Conservation (phyloP, 371 early-diverging fungal genomes). For the Mucor lusitanicus region DNA sequence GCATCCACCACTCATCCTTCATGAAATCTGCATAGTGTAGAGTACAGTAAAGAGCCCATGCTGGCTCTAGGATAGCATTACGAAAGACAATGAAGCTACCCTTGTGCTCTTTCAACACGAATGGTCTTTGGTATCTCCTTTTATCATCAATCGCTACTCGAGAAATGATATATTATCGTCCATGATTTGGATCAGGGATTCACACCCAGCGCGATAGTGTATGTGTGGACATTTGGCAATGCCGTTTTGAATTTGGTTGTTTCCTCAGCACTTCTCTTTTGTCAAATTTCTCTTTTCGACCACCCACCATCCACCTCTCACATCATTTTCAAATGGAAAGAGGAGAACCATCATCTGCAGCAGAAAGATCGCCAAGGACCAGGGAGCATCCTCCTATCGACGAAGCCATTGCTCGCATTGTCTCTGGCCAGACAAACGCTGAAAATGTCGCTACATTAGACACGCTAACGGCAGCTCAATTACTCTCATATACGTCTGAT, state of each 20-base stretch:
- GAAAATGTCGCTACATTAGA: constrained; percentile 28
- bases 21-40: not conserved
- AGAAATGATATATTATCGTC: not conserved
- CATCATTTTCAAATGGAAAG: constrained; percentile 4
- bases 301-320: not conserved
- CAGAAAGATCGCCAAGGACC: not conserved
- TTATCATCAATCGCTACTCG: not conserved
- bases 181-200: not conserved
- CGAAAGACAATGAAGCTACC: not conserved
- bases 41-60: not conserved
- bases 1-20: not conserved
- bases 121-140: not conserved
- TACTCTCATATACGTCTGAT: constrained; percentile 36
- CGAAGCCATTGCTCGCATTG: constrained; percentile 45
- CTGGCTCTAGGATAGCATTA: not conserved
- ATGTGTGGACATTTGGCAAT: not conserved
- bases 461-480: constrained; percentile 34
- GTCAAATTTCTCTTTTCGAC: not conserved
- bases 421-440: constrained; percentile 21
- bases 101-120: not conserved
- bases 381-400: constrained; percentile 23
- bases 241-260: not conserved
- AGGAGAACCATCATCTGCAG: not conserved
- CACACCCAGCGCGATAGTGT: not conserved
- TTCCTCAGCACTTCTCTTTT: not conserved